These are phyloP conservation scores for Cryptomeria japonica DNA, from an alignment of 75 land plant genomes.

Conservation along the genomic window DNA sequence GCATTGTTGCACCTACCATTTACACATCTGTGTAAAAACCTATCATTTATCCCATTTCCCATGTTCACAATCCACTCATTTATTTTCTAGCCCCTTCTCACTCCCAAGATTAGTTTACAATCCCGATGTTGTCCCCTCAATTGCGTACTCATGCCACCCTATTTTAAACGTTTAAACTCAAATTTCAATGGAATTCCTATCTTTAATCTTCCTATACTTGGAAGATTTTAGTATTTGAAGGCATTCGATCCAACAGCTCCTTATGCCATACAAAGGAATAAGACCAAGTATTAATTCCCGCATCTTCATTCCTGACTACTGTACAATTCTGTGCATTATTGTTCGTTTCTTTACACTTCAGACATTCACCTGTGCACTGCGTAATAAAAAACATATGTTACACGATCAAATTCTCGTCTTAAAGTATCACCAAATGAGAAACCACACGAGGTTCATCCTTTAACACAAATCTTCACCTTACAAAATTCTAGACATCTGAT, in stretches of 20 bases:
- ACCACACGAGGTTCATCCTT: background rate
- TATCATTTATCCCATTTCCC: too few relatives aligned
- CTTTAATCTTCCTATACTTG: too few relatives aligned
- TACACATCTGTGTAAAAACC: too few relatives aligned
- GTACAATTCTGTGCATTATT: background rate
- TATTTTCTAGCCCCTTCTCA: too few relatives aligned
- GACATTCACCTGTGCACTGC: background rate
- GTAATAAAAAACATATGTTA: background rate
- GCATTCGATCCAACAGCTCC: background rate
- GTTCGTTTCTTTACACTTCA: background rate
- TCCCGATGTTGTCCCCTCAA: too few relatives aligned
- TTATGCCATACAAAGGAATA: background rate
- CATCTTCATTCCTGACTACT: background rate
- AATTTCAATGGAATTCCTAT: too few relatives aligned
- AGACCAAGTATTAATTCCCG: background rate
- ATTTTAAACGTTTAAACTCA: too few relatives aligned
- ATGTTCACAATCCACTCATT: too few relatives aligned
- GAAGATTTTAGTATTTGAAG: too few relatives aligned
- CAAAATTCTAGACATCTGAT: background rate
- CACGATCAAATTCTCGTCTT: constrained; percentile 1
- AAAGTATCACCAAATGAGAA: background rate
- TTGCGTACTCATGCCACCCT: too few relatives aligned
- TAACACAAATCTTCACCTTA: background rate
- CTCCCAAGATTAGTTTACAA: too few relatives aligned
- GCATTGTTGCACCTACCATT: too few relatives aligned